Conservation (phyloP, 306 rosid genomes). For the Sphenostylis stenocarpa region DNA sequence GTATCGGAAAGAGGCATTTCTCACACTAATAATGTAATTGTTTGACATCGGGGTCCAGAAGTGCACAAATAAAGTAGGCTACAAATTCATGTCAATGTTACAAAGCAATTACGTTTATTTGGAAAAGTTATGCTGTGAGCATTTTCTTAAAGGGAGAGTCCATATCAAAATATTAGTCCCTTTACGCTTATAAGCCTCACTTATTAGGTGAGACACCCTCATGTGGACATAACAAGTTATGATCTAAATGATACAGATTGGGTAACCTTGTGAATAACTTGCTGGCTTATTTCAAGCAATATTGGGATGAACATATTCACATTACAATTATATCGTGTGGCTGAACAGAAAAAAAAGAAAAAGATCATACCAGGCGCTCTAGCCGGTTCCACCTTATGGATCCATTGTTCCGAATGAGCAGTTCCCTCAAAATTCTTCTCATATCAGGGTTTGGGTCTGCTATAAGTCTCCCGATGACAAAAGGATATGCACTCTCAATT, state of each 20-base stretch:
- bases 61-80: not conserved
- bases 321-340: constrained; percentile 5
- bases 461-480: constrained; percentile 89
- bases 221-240: not conserved
- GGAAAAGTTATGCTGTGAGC: not conserved
- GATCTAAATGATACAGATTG: not conserved
- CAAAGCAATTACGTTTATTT: constrained; percentile 3
- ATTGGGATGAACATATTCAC: constrained; percentile 13
- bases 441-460: constrained; percentile 94
- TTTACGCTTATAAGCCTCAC: too few species aligned
- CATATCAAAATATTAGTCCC: not conserved
- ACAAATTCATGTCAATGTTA: not conserved
- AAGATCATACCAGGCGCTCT: constrained; percentile 73
- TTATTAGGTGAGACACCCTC: not conserved
- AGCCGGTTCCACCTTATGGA: constrained; percentile 95
- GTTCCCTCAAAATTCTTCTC: constrained; percentile 95
- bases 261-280: not conserved
- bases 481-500: constrained; percentile 90
- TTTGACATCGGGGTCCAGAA: not conserved
- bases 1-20: not conserved
- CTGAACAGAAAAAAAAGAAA: constrained; percentile 22
- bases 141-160: not conserved
- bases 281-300: constrained; percentile 12
- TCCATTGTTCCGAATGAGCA: constrained; percentile 81
- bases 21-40: not conserved